Conservation (phyloP, 495 filamentous ascomycete species). For the Podospora appendiculata region DNA sequence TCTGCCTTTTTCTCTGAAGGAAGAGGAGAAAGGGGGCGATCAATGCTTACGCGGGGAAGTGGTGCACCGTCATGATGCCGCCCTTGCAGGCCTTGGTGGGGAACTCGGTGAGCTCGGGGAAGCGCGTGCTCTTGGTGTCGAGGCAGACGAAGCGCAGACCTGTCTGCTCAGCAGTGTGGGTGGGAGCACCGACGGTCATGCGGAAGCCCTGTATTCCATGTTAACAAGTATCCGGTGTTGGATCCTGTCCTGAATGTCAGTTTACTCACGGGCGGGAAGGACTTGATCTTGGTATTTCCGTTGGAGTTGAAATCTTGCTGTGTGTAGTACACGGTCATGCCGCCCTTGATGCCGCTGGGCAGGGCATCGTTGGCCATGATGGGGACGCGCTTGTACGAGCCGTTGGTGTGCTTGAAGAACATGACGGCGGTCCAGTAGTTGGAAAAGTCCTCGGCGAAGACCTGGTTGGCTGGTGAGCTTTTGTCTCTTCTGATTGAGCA, state of each 20-base stretch:
- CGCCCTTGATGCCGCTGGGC: conserved; percentile 38
- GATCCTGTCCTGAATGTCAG: conserved; percentile 3
- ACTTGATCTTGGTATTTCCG: conserved; percentile 34
- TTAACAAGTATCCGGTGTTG: background rate
- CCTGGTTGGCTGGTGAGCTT: too few relatives aligned
- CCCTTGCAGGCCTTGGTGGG: conserved; percentile 34
- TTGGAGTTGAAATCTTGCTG: conserved; percentile 37
- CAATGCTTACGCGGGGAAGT: conserved; percentile 46
- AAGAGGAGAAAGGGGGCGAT: conserved; percentile 3
- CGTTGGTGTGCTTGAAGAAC: conserved; percentile 45
- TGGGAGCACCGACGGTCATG: conserved; percentile 44
- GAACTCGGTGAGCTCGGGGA: conserved; percentile 40
- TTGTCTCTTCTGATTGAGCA: too few relatives aligned
- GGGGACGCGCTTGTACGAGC: conserved; percentile 37
- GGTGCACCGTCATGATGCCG: conserved; percentile 45
- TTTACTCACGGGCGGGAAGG: conserved; percentile 38
- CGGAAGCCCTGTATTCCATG: conserved; percentile 39
- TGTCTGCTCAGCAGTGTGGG: conserved; percentile 19
- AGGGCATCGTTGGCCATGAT: conserved; percentile 34
- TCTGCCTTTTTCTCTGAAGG: too few relatives aligned
- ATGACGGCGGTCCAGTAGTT: conserved; percentile 44
- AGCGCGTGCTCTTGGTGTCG: conserved; percentile 29
- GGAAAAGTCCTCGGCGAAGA: conserved; percentile 38
- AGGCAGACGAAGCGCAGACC: conserved; percentile 45
- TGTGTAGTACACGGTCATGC: conserved; percentile 43